A percentile compares a stretch with the other conserved stretches of the same genome.
These are phyloP conservation scores for Tolypocladium sp. DNA, from an alignment of 2,329 filamentous ascomycete genomes.

Conservation along the genomic window DNA sequence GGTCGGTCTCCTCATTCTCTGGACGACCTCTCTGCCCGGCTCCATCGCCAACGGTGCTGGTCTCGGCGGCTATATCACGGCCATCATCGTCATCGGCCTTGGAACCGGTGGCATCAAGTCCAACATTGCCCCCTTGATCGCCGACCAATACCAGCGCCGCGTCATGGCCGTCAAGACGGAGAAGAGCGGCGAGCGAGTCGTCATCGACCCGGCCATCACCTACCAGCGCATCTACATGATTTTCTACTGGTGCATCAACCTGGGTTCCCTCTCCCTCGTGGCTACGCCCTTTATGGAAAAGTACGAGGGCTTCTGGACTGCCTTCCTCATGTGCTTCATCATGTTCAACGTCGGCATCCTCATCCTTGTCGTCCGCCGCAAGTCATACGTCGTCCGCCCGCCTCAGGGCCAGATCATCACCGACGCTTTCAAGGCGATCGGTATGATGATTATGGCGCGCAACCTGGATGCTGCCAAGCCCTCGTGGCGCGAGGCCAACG, in stretches of 20 bases:
- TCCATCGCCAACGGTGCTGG: constrained; percentile 27
- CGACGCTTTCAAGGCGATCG: constrained; percentile 46
- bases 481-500: constrained; percentile 47
- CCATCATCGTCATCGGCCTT: constrained; percentile 54
- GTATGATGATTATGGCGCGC: constrained; percentile 28
- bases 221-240: constrained; percentile 64
- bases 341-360: constrained; percentile 54
- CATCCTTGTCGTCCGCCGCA: constrained; percentile 37
- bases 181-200: constrained; percentile 45
- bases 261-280: constrained; percentile 60
- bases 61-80: constrained; percentile 41
- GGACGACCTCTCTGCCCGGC: constrained; percentile 36
- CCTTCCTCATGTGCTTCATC: constrained; percentile 46
- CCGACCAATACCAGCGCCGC: constrained; percentile 54
- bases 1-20: constrained; percentile 44
- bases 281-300: constrained; percentile 61
- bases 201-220: constrained; percentile 58
- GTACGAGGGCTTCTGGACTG: constrained; percentile 59
- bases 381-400: constrained; percentile 40
- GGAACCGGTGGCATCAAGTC: constrained; percentile 64
- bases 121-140: constrained; percentile 50
- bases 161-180: constrained; percentile 39
- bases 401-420: constrained; percentile 55
- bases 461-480: constrained; percentile 56
- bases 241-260: constrained; percentile 66